phyloP scores from a whole-genome alignment of 441 rosid genomes.

The Mallotus repandus region DNA sequence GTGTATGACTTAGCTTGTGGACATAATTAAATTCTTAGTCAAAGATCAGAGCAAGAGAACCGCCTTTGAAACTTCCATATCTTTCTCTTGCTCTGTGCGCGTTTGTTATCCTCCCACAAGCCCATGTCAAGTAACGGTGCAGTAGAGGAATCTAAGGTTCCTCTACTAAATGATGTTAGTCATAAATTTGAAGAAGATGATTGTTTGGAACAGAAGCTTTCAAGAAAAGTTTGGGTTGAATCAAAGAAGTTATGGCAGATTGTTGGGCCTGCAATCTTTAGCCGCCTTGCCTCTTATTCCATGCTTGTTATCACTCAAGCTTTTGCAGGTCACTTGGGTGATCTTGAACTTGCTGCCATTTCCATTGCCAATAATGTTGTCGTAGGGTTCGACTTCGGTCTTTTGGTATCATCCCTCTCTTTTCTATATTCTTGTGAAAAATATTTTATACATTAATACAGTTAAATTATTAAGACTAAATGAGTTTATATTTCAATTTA shows the following conservation, averaged over 20 bases:
- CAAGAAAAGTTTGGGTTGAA: constrained; percentile 53
- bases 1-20: no score
- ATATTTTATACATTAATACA: no score
- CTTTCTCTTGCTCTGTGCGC: no score
- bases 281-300: constrained; percentile 67
- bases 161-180: constrained; percentile 29
- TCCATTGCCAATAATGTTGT: constrained; percentile 66
- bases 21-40: no score
- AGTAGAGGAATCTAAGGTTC: constrained; percentile 40
- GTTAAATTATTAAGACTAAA: no score
- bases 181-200: not conserved
- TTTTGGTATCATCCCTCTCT: constrained; percentile 45
- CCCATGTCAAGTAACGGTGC: constrained; percentile 13
- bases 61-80: no score
- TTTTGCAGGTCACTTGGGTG: constrained; percentile 83
- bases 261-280: constrained; percentile 77
- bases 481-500: no score
- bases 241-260: constrained; percentile 79
- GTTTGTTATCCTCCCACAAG: no score
- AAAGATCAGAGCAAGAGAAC: no score
- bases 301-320: constrained; percentile 83
- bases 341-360: constrained; percentile 74
- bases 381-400: constrained; percentile 77
- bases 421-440: not conserved
- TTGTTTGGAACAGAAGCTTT: constrained; percentile 20